These are phyloP conservation scores for Boletus sp. DNA, from an alignment of 768 basidiomycete genomes.

Conservation along the genomic window DNA sequence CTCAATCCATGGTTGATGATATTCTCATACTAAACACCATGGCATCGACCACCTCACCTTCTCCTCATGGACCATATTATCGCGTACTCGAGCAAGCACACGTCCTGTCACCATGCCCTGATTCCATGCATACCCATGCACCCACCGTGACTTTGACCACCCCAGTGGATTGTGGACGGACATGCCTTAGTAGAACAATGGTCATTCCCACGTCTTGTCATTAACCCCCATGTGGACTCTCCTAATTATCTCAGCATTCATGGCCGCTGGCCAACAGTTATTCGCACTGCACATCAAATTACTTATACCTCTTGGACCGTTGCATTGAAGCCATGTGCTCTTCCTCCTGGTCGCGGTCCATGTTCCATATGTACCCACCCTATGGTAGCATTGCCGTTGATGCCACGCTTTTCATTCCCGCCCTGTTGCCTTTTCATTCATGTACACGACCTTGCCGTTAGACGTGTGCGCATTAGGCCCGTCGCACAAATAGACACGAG, in stretches of 20 bases:
- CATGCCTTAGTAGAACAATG: constrained; percentile 8
- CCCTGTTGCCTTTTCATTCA: background rate
- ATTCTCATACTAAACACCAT: constrained; percentile 53
- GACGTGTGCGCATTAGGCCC: background rate
- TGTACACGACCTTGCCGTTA: background rate
- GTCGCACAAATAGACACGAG: background rate
- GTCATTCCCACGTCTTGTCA: background rate
- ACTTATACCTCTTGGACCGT: constrained; percentile 12
- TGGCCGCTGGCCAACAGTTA: background rate
- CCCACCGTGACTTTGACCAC: background rate
- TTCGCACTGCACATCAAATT: constrained; percentile 3
- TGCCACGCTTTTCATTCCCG: constrained; percentile 20
- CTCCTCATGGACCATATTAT: constrained; percentile 7
- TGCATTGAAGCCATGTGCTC: constrained; percentile 3
- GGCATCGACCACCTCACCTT: constrained; percentile 4
- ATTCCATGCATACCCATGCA: background rate
- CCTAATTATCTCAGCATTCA: constrained; percentile 20
- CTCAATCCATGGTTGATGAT: constrained; percentile 91
- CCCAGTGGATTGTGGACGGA: constrained; percentile 8
- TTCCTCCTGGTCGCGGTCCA: background rate
- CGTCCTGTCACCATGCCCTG: background rate
- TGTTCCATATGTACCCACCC: constrained; percentile 2
- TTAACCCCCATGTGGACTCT: background rate
- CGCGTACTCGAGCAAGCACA: background rate
- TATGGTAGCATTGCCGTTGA: background rate